phyloP scores from a whole-genome alignment of 129 eudicot genomes.

The Tanacetum coccineum region DNA sequence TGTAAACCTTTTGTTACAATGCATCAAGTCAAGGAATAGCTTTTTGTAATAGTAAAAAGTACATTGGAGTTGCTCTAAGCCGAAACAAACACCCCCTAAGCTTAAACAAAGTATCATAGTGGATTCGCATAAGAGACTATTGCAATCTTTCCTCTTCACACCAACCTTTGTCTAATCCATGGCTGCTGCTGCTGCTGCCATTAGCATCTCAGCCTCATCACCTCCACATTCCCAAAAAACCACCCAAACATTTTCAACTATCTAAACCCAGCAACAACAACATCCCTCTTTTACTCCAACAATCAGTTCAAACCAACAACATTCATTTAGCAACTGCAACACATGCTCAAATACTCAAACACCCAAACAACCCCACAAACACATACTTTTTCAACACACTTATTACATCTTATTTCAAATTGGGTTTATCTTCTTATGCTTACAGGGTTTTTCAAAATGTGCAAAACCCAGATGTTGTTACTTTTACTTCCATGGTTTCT shows the following conservation, averaged over 20 bases:
- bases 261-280: conserved; percentile 19
- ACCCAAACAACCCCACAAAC: conserved; percentile 25
- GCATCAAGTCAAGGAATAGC: too few species aligned
- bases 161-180: conserved; percentile 26
- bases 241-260: conserved; percentile 1
- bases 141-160: too few species aligned
- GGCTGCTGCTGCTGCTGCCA: conserved; percentile 29
- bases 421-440: conserved; percentile 54
- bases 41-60: too few species aligned
- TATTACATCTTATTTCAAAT: conserved; percentile 50
- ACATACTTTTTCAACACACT: conserved; percentile 47
- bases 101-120: too few species aligned
- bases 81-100: too few species aligned
- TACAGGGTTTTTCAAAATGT: conserved; percentile 44
- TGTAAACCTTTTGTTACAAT: too few species aligned
- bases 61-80: too few species aligned
- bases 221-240: conserved; percentile 19
- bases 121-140: too few species aligned
- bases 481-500: conserved; percentile 59
- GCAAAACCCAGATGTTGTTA: conserved; percentile 54
- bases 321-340: conserved; percentile 45
- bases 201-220: conserved; percentile 22
- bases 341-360: conserved; percentile 72
- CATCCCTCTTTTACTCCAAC: conserved; percentile 38
- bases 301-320: conserved; percentile 43